Evolutionary conservation across 257 asterid genomes (phyloP), one percentile per base, ranked within the genome.

Genomic region (Jasminum sambac): DNA sequence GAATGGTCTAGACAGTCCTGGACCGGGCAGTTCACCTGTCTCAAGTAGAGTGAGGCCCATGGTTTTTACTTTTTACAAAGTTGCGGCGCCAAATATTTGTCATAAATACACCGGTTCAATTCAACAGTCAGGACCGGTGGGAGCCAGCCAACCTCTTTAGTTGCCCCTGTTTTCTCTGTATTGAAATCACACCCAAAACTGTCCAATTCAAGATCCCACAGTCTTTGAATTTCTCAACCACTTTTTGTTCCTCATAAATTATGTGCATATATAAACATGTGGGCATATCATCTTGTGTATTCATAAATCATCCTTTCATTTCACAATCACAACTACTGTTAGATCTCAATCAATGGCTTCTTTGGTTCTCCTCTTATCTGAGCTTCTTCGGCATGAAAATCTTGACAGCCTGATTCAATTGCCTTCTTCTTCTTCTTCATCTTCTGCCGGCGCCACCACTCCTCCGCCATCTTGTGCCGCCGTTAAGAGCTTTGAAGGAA

Each of bases 261-360:
- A 24, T 5, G 19, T 1, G 0, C 10, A 57, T 48, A n/a, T 48
- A 48, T 48, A 48, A 1, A 30, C 36, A 30, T 30, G 36, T 30
- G 36, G 36, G 36, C 36, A 30, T 30, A 1, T 30, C 36, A 30
- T 30, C 36, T 30, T 30, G 36, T 30, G 36, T 4, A 30, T 30
- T 30, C 36, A 30, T 30, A 30, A 30, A 30, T 30, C 4, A 30
- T 30, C 36, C 4, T 30, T 30, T 30, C 36, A 30, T 30, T 30
- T 30, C 36, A 30, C 4, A 30, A 30, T 41, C 68, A 12, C 17
- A 19, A 1, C 17, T 3, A 46, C 23, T 17, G 13, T n/a, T 40
- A 24, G 5, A n/a, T 46, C 57, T n/a, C n/a, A n/a, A n/a, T 17
- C 59, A 68, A 88, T 88, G 95, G 95, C 95, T 69, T 82, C 95